These are phyloP conservation scores for Mikania micrantha DNA, from an alignment of 129 eudicot species.

Conservation along the genomic window DNA sequence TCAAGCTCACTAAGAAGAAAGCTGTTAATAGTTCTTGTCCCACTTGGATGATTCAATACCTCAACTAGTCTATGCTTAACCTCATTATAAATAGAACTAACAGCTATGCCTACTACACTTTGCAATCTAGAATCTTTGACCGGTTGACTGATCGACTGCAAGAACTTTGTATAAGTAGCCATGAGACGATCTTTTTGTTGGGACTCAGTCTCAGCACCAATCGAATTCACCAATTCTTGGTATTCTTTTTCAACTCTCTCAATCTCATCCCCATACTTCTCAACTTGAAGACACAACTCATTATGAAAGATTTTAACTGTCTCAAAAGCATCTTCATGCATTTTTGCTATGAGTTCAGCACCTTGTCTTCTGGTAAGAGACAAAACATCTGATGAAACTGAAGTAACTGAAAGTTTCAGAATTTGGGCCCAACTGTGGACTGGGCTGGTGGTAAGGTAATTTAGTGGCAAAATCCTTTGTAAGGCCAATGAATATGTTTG, in stretches of 20 bases:
- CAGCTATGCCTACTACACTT: slow-evolving; percentile 46
- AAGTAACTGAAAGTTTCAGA: slow-evolving; percentile 49
- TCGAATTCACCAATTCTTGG: slow-evolving; percentile 57
- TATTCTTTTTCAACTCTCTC: slow-evolving; percentile 74
- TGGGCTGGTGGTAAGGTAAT: slow-evolving; percentile 90
- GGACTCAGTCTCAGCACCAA: slow-evolving; percentile 69
- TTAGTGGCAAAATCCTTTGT: slow-evolving; percentile 79
- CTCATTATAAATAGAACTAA: slow-evolving; percentile 61
- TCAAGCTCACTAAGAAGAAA: slow-evolving; percentile 47
- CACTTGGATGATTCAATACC: slow-evolving; percentile 40
- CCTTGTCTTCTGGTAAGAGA: slow-evolving; percentile 69
- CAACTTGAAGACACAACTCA: slow-evolving; percentile 69
- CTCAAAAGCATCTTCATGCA: slow-evolving; percentile 36
- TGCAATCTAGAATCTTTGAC: slow-evolving; percentile 25
- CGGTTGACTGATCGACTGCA: slow-evolving; percentile 46
- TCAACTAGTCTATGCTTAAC: slow-evolving; percentile 55
- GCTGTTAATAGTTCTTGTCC: slow-evolving; percentile 31
- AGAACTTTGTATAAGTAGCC: slow-evolving; percentile 49
- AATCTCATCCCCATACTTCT: slow-evolving; percentile 72
- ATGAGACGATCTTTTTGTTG: slow-evolving; percentile 62
- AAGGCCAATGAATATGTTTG: slow-evolving; percentile 84
- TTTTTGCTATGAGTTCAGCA: slow-evolving; percentile 58
- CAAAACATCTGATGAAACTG: slow-evolving; percentile 64
- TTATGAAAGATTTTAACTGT: slow-evolving; percentile 46
- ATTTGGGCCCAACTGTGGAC: slow-evolving; percentile 89